Percentiles rank a stretch among this genome's conserved stretches.
phyloP scores from a whole-genome alignment of 2,329 filamentous ascomycete species.

The Aureobasidium sp. region DNA sequence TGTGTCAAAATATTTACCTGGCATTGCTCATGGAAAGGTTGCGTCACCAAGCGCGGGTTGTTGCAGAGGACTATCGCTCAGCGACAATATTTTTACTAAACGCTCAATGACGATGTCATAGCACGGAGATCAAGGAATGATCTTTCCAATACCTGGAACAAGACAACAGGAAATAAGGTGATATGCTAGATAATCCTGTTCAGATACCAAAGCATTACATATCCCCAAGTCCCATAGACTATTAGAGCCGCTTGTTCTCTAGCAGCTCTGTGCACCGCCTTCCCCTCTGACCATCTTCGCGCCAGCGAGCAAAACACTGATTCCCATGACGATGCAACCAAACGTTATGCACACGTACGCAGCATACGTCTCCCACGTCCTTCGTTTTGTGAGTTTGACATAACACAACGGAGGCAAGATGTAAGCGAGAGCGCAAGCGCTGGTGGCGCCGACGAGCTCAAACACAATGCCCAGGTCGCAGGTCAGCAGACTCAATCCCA shows the following conservation, averaged over 20 bases:
- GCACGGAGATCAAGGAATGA: neutral
- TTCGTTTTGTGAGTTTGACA: conserved; percentile 77
- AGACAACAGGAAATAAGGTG: neutral
- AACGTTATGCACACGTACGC: conserved; percentile 68
- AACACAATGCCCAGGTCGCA: conserved; percentile 94
- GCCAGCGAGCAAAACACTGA: conserved; percentile 67
- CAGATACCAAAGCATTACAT: neutral
- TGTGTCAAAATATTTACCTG: neutral
- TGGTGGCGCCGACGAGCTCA: conserved; percentile 91
- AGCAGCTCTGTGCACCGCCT: conserved; percentile 17
- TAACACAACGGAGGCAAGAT: conserved; percentile 93
- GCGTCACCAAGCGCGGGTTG: neutral
- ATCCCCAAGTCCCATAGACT: too few species aligned
- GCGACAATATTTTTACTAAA: neutral
- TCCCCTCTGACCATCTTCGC: conserved; percentile 51
- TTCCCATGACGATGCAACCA: conserved; percentile 71
- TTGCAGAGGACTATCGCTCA: neutral
- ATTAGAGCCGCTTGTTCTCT: neutral
- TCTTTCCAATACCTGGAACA: neutral
- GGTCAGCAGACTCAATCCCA: conserved; percentile 71
- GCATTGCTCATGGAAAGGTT: neutral
- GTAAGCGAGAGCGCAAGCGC: conserved; percentile 88
- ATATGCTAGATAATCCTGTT: too few species aligned
- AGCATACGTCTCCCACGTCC: conserved; percentile 49
- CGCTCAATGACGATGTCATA: neutral